Evolutionary conservation across 768 basidiomycete species (phyloP).

Genomic region (Suillus brevipes): DNA sequence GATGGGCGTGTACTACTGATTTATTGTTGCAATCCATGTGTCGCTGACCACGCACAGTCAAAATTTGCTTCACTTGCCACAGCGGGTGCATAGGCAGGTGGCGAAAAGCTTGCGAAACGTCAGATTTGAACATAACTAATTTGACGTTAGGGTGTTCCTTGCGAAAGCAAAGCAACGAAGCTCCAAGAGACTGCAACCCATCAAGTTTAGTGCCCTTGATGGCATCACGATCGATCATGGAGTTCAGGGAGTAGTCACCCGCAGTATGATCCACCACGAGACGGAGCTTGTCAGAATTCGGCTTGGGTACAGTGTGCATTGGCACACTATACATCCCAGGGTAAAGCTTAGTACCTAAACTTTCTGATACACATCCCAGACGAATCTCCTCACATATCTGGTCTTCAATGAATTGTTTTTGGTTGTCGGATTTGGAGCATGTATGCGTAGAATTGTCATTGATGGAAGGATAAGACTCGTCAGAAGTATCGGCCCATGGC

Average conservation of each 20-base stretch:
- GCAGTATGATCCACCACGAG: slow-evolving; percentile 33
- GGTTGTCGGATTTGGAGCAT: background rate
- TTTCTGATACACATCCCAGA: slow-evolving; percentile 17
- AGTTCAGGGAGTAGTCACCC: slow-evolving; percentile 36
- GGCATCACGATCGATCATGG: slow-evolving; percentile 26
- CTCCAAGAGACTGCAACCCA: background rate
- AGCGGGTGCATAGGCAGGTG: slow-evolving; percentile 35
- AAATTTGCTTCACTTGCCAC: slow-evolving; percentile 9
- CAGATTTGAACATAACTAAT: slow-evolving; percentile 35
- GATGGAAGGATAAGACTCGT: background rate
- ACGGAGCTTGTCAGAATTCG: slow-evolving; percentile 35
- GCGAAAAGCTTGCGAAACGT: slow-evolving; percentile 37
- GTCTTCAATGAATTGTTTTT: slow-evolving; percentile 24
- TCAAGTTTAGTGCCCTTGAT: background rate
- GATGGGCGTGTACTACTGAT: no score
- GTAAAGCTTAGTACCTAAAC: slow-evolving; percentile 26
- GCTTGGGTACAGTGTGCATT: slow-evolving; percentile 42
- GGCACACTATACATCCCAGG: slow-evolving; percentile 47
- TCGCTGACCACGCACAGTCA: background rate
- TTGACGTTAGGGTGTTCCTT: background rate
- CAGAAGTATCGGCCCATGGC: slow-evolving; percentile 24
- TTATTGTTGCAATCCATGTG: no score
- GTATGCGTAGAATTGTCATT: background rate
- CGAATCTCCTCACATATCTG: slow-evolving; percentile 16
- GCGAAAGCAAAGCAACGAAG: background rate